Percentiles rank a stretch among this genome's conserved stretches.
phyloP scores from a whole-genome alignment of 1,284 basidiomycete species.

The Sanguinoderma infundibulare region DNA sequence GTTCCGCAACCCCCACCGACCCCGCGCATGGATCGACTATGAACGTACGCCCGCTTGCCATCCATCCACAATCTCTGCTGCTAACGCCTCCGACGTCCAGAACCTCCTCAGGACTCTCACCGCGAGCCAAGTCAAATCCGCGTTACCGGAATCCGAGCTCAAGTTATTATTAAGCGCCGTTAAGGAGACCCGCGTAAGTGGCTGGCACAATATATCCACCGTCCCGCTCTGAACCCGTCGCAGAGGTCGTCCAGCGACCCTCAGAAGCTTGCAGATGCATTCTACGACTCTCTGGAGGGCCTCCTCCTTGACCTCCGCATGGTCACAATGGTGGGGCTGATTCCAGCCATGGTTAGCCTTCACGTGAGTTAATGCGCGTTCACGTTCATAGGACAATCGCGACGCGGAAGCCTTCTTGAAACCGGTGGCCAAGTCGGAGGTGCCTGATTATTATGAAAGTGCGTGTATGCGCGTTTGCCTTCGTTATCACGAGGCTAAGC shows the following conservation, averaged over 20 bases:
- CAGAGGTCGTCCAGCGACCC: conserved; percentile 66
- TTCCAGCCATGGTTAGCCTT: conserved; percentile 16
- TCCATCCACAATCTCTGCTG: conserved; percentile 28
- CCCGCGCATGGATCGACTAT: conserved; percentile 37
- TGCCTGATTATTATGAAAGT: conserved; percentile 91
- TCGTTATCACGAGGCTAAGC: conserved; percentile 7
- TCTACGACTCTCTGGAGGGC: conserved; percentile 91
- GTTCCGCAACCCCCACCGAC: conserved; percentile 33
- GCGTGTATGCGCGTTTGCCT: conserved; percentile 29
- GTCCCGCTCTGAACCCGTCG: conserved; percentile 5
- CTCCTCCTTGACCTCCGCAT: conserved; percentile 83
- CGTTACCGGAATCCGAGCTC: conserved; percentile 62
- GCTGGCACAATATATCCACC: conserved; percentile 16
- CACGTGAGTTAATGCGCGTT: conserved; percentile 21
- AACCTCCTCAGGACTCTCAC: conserved; percentile 81
- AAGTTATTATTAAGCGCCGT: conserved; percentile 73
- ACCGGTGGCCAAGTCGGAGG: conserved; percentile 86
- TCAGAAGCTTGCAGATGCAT: conserved; percentile 81
- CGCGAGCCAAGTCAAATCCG: conserved; percentile 61
- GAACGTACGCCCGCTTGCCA: conserved; percentile 45
- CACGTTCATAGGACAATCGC: conserved; percentile 68
- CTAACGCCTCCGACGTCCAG: conserved; percentile 40
- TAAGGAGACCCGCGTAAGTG: conserved; percentile 75
- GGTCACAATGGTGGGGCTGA: conserved; percentile 64
- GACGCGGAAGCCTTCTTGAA: conserved; percentile 90